Conservation (phyloP, 2,329 filamentous ascomycete species). For the Exutisphaerella laricina region DNA sequence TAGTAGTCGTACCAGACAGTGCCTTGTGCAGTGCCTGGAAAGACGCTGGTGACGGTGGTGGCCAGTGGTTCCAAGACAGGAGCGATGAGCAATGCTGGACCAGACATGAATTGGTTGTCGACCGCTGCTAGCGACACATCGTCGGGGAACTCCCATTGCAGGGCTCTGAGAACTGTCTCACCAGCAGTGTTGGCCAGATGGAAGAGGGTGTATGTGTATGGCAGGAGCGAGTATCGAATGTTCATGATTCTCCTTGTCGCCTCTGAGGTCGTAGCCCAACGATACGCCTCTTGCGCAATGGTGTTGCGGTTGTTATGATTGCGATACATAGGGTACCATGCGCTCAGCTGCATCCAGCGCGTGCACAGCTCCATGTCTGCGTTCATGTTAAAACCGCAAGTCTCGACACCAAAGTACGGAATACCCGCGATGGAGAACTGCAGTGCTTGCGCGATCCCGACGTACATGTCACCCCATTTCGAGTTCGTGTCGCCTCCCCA, state of each 20-base stretch:
- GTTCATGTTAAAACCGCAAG: conserved; percentile 28
- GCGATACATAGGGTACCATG: conserved; percentile 72
- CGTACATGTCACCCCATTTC: conserved; percentile 28
- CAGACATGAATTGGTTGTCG: conserved; percentile 65
- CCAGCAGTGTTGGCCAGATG: conserved; percentile 58
- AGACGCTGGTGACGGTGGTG: conserved; percentile 58
- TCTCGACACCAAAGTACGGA: conserved; percentile 30
- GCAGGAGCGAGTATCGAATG: conserved; percentile 62
- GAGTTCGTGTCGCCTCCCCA: conserved; percentile 30
- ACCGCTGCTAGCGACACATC: conserved; percentile 60
- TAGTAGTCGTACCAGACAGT: conserved; percentile 74
- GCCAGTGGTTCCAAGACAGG: conserved; percentile 60
- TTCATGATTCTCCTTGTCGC: conserved; percentile 60
- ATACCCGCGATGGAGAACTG: conserved; percentile 26
- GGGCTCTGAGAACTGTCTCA: conserved; percentile 62
- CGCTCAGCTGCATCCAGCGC: conserved; percentile 39
- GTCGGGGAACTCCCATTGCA: conserved; percentile 66
- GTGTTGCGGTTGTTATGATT: conserved; percentile 63
- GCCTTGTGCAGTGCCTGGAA: conserved; percentile 56
- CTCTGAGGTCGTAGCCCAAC: conserved; percentile 58
- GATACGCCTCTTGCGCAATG: conserved; percentile 61
- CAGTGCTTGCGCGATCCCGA: conserved; percentile 28
- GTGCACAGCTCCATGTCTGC: conserved; percentile 27
- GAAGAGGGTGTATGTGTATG: conserved; percentile 69
- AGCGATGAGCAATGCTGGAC: conserved; percentile 57